phyloP scores from a whole-genome alignment of 495 filamentous ascomycete genomes.

The Penicillium canariense region DNA sequence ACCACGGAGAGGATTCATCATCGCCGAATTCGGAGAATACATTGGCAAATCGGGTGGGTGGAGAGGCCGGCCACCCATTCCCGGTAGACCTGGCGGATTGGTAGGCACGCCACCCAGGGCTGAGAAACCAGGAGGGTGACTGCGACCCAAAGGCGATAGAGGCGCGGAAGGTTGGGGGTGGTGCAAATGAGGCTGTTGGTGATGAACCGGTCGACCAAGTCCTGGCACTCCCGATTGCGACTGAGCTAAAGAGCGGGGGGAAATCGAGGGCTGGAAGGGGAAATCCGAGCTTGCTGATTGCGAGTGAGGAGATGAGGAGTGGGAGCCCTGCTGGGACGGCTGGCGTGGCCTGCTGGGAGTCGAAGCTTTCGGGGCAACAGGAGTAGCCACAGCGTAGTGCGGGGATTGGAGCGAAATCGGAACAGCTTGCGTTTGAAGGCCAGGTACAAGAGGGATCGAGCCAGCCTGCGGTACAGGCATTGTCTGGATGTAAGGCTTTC shows the following conservation, averaged over 20 bases:
- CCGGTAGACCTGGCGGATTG: constrained; percentile 58
- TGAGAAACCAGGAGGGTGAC: constrained; percentile 49
- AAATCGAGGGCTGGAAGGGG: constrained; percentile 37
- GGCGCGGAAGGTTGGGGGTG: constrained; percentile 54
- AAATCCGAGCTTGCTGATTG: constrained; percentile 40
- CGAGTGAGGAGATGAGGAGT: constrained; percentile 60
- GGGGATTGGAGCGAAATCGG: constrained; percentile 63
- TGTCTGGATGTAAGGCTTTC: constrained; percentile 39
- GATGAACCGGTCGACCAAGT: constrained; percentile 28
- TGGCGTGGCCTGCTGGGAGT: constrained; percentile 76
- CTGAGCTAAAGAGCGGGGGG: constrained; percentile 40
- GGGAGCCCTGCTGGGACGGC: constrained; percentile 76
- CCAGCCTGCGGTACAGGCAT: constrained; percentile 45
- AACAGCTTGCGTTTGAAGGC: constrained; percentile 47
- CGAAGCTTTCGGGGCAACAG: constrained; percentile 76
- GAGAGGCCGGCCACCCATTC: constrained; percentile 35
- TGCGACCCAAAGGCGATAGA: constrained; percentile 52
- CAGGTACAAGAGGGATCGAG: constrained; percentile 52
- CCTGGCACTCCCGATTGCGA: constrained; percentile 35
- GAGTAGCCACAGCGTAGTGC: constrained; percentile 72
- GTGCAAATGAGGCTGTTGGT: constrained; percentile 41
- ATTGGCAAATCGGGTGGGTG: constrained; percentile 51
- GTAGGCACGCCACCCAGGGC: constrained; percentile 49
- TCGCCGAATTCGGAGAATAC: constrained; percentile 49
- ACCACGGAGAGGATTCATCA: constrained; percentile 49